Percentiles rank a stretch among this genome's conserved stretches.
phyloP scores from a whole-genome alignment of 2,329 filamentous ascomycete genomes.

The Scopulariopsis brevicaulis region DNA sequence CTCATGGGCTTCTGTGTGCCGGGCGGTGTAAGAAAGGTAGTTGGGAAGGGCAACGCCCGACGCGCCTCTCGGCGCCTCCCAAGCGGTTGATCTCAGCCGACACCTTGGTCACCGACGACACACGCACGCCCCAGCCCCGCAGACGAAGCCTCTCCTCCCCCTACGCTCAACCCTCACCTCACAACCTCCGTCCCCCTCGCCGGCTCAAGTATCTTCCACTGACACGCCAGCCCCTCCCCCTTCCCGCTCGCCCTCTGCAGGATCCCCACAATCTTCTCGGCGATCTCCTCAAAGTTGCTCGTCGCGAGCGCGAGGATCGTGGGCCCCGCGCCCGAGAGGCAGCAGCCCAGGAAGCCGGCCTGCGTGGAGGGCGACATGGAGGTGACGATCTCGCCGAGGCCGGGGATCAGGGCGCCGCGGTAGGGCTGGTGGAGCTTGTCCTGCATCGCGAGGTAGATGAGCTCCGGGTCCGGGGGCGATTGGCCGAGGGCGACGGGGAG shows the following conservation, averaged over 20 bases:
- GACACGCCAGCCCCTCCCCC: slow-evolving; percentile 58
- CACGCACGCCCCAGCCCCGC: not conserved
- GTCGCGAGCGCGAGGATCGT: slow-evolving; percentile 92
- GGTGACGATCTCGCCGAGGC: slow-evolving; percentile 79
- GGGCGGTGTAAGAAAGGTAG: not conserved
- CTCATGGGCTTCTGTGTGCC: not conserved
- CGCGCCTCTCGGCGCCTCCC: not conserved
- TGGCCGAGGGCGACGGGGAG: slow-evolving; percentile 82
- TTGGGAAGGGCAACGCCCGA: not conserved
- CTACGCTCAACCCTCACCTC: slow-evolving; percentile 13
- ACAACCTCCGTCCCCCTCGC: slow-evolving; percentile 56
- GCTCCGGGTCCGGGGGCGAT: slow-evolving; percentile 80
- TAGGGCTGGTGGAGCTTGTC: slow-evolving; percentile 98
- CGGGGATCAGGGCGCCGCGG: slow-evolving; percentile 81
- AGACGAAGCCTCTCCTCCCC: not conserved
- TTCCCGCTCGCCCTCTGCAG: slow-evolving; percentile 49
- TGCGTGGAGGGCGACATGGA: slow-evolving; percentile 83
- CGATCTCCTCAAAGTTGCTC: slow-evolving; percentile 79
- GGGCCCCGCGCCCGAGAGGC: slow-evolving; percentile 86
- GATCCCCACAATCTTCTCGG: slow-evolving; percentile 61
- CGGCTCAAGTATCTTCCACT: slow-evolving; percentile 81
- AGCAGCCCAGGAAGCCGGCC: slow-evolving; percentile 83
- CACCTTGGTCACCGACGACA: not conserved
- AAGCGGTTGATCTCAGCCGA: too few relatives aligned
- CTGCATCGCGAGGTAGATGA: slow-evolving; percentile 97